Percentiles rank a stretch among this genome's conserved stretches.
phyloP scores from a whole-genome alignment of 345 rosid genomes.

The Hibiscus syriacus region DNA sequence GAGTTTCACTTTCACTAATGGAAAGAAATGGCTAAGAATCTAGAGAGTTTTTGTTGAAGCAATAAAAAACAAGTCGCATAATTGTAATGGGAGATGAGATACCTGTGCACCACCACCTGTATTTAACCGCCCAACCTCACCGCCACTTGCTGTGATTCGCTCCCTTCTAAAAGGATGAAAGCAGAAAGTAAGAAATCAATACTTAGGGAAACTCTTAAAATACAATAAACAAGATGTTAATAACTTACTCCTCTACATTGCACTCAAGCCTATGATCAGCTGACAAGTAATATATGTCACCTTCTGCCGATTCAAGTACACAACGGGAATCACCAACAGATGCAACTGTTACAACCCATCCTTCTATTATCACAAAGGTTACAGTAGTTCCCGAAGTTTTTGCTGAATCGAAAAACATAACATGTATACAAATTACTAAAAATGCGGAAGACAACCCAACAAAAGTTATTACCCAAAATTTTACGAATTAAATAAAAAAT shows the following conservation, averaged over 20 bases:
- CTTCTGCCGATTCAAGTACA: constrained; percentile 94
- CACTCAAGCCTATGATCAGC: constrained; percentile 96
- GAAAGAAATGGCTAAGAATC: not conserved
- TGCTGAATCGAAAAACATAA: constrained; percentile 29
- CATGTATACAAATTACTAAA: not conserved
- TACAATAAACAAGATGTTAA: constrained; percentile 1
- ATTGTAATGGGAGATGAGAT: constrained; percentile 17
- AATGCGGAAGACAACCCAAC: not conserved
- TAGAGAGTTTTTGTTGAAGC: not conserved
- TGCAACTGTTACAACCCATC: constrained; percentile 89
- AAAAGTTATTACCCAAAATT: not conserved
- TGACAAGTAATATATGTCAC: constrained; percentile 78
- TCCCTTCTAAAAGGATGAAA: constrained; percentile 51
- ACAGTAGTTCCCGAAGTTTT: constrained; percentile 93
- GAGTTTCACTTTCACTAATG: not conserved
- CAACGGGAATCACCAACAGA: constrained; percentile 99
- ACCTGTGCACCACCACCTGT: constrained; percentile 99
- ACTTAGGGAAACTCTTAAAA: constrained; percentile 1
- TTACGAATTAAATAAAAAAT: not conserved
- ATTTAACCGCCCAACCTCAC: constrained; percentile 96
- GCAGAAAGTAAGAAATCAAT: constrained; percentile 7
- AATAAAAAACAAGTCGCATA: constrained; percentile 4
- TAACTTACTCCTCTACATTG: constrained; percentile 86
- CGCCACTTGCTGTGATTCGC: constrained; percentile 92
- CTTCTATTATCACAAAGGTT: constrained; percentile 87